These are phyloP conservation scores for Skeletonema marinoi DNA, from an alignment of 108 stramenopile genomes.

Conservation along the genomic window DNA sequence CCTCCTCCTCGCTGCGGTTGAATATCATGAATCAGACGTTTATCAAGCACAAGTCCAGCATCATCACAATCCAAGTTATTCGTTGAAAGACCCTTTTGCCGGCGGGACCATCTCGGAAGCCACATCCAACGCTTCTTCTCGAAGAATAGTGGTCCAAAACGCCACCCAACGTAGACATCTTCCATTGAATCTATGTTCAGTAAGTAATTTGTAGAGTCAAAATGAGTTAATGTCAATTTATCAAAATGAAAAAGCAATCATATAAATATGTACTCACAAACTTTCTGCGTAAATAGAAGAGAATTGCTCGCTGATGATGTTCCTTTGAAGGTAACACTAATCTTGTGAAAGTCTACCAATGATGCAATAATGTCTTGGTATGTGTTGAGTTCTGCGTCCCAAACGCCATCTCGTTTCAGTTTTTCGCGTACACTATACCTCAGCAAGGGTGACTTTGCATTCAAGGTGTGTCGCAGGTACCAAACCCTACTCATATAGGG, in stretches of 20 bases:
- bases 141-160: constrained; percentile 28
- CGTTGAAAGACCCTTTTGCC: neutral
- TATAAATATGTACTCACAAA: neutral
- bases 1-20: constrained; percentile 15
- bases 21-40: constrained; percentile 36
- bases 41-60: constrained; percentile 20
- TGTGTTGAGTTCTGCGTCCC: constrained; percentile 14
- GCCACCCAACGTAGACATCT: constrained; percentile 35
- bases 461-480: constrained; percentile 19
- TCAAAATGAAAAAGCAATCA: neutral
- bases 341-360: constrained; percentile 21
- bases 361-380: constrained; percentile 22
- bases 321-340: constrained; percentile 26
- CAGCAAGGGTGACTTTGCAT: constrained; percentile 13
- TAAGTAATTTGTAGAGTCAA: neutral
- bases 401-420: constrained; percentile 15
- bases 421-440: constrained; percentile 6
- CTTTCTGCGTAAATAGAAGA: constrained; percentile 18
- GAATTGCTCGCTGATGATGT: constrained; percentile 21
- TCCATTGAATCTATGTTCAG: constrained; percentile 5
- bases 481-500: constrained; percentile 21
- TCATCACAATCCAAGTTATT: constrained; percentile 3
- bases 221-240: neutral
- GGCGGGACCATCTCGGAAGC: constrained; percentile 5
- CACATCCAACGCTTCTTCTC: neutral